Conservation (phyloP, 495 filamentous ascomycete species). For the Polyplosphaeria fusca region DNA sequence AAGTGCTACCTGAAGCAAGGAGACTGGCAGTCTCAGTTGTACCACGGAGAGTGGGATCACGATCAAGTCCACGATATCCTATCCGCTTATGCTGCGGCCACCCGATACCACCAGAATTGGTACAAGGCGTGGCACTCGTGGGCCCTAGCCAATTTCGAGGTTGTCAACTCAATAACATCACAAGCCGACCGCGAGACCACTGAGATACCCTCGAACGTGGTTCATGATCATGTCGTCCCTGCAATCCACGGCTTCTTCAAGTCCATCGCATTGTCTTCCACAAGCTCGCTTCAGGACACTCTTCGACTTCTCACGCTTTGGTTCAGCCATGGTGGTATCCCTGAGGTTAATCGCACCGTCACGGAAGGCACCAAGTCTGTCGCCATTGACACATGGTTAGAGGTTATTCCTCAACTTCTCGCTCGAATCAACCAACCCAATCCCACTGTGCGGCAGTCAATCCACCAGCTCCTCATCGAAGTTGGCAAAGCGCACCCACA, state of each 20-base stretch:
- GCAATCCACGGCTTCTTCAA: slow-evolving; percentile 93
- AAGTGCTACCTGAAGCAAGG: slow-evolving; percentile 94
- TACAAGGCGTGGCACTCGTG: slow-evolving; percentile 99
- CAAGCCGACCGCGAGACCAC: slow-evolving; percentile 57
- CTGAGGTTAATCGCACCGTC: slow-evolving; percentile 81
- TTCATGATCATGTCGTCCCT: slow-evolving; percentile 87
- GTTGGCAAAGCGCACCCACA: slow-evolving; percentile 93
- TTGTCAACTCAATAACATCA: slow-evolving; percentile 74
- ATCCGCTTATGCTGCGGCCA: slow-evolving; percentile 81
- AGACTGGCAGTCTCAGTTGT: slow-evolving; percentile 83
- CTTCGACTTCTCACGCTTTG: slow-evolving; percentile 88
- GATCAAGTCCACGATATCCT: slow-evolving; percentile 75
- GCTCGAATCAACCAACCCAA: slow-evolving; percentile 96
- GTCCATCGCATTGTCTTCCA: slow-evolving; percentile 85
- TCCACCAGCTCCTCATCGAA: slow-evolving; percentile 86
- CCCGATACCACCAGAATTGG: slow-evolving; percentile 84
- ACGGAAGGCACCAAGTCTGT: slow-evolving; percentile 86
- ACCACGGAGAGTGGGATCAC: slow-evolving; percentile 81
- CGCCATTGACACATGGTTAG: slow-evolving; percentile 95
- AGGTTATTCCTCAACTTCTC: slow-evolving; percentile 96
- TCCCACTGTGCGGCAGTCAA: slow-evolving; percentile 73
- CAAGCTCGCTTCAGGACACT: slow-evolving; percentile 92
- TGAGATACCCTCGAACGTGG: slow-evolving; percentile 57
- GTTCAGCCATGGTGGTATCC: slow-evolving; percentile 87
- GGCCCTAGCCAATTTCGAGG: slow-evolving; percentile 98